Conservation (phyloP, 306 rosid species). For the Trifolium dubium region DNA sequence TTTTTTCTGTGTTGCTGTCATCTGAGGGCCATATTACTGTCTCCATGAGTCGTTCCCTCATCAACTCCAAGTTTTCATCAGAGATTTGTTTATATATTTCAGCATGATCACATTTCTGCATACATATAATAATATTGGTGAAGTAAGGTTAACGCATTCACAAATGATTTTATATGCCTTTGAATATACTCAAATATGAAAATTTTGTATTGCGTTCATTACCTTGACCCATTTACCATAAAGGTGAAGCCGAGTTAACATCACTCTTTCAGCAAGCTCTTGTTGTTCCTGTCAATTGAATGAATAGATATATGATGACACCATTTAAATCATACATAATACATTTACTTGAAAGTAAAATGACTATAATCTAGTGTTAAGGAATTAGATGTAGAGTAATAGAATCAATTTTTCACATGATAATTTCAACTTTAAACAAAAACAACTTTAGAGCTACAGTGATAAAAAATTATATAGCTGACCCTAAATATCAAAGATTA, state of each 20-base stretch:
- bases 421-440: too few species aligned
- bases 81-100: constrained; percentile 86
- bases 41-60: constrained; percentile 91
- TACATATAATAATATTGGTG: constrained; percentile 1
- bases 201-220: constrained; percentile 38
- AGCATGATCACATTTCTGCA: constrained; percentile 94
- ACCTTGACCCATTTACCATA: constrained; percentile 97
- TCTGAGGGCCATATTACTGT: constrained; percentile 99
- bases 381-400: too few species aligned
- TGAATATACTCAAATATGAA: not conserved
- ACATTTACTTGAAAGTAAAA: not conserved
- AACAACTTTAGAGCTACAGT: too few species aligned
- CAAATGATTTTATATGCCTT: constrained; percentile 18
- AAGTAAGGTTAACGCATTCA: not conserved
- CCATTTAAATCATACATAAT: constrained; percentile 8
- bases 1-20: constrained; percentile 86
- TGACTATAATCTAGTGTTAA: too few species aligned
- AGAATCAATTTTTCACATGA: too few species aligned
- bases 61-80: constrained; percentile 81
- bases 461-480: too few species aligned
- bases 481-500: too few species aligned
- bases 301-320: constrained; percentile 12
- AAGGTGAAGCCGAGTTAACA: constrained; percentile 92
- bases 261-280: constrained; percentile 94
- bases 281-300: constrained; percentile 76